phyloP scores from a whole-genome alignment of 768 basidiomycete species.

The Pleurotus pulmonarius region DNA sequence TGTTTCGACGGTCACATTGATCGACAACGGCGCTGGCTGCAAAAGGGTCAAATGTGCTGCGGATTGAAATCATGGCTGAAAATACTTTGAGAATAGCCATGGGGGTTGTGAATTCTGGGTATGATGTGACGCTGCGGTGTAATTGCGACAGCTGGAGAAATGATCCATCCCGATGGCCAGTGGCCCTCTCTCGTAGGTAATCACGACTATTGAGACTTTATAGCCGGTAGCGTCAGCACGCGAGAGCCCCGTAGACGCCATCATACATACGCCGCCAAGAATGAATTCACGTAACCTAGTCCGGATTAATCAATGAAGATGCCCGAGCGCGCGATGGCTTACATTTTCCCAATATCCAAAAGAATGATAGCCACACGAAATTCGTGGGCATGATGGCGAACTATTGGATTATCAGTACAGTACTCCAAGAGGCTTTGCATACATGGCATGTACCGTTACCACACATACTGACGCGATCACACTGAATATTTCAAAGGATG shows the following conservation, averaged over 20 bases:
- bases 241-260: background rate
- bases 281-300: slow-evolving; percentile 48
- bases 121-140: slow-evolving; percentile 16
- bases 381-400: slow-evolving; percentile 44
- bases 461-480: slow-evolving; percentile 38
- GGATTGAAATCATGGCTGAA: background rate
- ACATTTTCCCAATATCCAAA: slow-evolving; percentile 53
- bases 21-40: background rate
- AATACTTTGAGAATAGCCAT: background rate
- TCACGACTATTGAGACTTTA: slow-evolving; percentile 44
- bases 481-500: slow-evolving; percentile 16
- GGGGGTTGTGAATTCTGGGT: slow-evolving; percentile 11
- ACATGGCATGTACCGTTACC: slow-evolving; percentile 28
- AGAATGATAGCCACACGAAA: slow-evolving; percentile 45
- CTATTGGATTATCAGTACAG: slow-evolving; percentile 15
- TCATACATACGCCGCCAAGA: slow-evolving; percentile 44
- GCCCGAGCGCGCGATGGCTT: slow-evolving; percentile 13
- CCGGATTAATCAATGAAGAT: background rate
- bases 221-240: background rate
- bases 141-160: slow-evolving; percentile 33
- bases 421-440: background rate
- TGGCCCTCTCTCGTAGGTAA: slow-evolving; percentile 37
- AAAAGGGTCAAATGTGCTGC: background rate
- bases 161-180: slow-evolving; percentile 22
- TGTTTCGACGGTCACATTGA: background rate